Evolutionary conservation across 768 basidiomycete genomes (phyloP), one percentile per base, ranked within the genome.

Genomic region (Hemileccinum impolitum): DNA sequence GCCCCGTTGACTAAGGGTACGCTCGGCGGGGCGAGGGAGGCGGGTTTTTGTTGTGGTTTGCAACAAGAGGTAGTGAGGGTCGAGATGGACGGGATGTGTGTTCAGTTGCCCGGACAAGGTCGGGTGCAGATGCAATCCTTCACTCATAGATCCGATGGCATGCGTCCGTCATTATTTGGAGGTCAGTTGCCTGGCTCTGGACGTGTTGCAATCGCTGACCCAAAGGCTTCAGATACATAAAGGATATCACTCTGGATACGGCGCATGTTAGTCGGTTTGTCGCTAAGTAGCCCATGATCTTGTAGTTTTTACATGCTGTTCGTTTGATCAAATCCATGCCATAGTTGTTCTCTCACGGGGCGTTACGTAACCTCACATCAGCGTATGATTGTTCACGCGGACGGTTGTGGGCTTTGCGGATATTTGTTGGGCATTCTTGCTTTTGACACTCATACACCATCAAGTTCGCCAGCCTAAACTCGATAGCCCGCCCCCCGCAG

Each of bases 1-100:
- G 88, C 87, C 85, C 77, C 76, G 72, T 72, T 77, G 69, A 73
- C 63, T 63, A 58, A 77, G 75, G 80, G 74, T 40, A 82, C 81
- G 82, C 71, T 82, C 71, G 78, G 87, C 68, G 84, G 80, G 81
- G 85, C 56, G 75, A 77, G 23, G 39, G 38, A 31, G 10, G 37
- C 3, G 38, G 32, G 37, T 21, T 43, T 46, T 38, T 36, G 39
- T 28, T 41, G 48, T 59, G 47, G 37, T 25, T 43, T 36, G 46
- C 52, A 36, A 25, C 48, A 43, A 28, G 17, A 25, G 45, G 51
- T 25, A 23, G 25, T 32, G 43, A 36, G 6, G 23, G 23, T 37
- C 43, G 6, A 38, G 52, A 48, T 35, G 45, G 46, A 40, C 9
- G 15, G 41, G 21, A 15, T 37, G 35, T 47, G 51, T 26, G 25